Base-by-base conservation (phyloP, 2,329 filamentous ascomycete species). In the Stromatinia cepivora region DNA sequence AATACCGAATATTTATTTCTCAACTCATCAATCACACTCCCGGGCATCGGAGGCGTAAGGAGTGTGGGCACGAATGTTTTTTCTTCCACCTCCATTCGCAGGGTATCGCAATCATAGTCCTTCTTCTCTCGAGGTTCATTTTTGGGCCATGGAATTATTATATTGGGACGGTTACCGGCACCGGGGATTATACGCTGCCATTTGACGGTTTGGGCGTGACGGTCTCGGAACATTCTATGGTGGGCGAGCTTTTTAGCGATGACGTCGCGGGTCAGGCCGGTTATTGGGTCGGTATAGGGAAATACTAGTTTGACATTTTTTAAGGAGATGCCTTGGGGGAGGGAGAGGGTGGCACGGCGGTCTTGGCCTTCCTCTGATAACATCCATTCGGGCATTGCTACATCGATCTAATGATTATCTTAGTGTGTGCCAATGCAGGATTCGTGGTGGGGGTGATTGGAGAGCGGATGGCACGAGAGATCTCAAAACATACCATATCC, bases 1-100 rank as follows among this genome's bases (percentile, higher is more conserved):
- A 94, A 95, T 76, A 86, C 88, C 75, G 90, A 92, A 85, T 90
- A 97, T 78, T 89, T 90, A 83, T 91, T 90, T 78, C 93, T 86
- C 78, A 98, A 84, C 83, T 98, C 94, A 79, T 97, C 89, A 73
- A 97, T 85, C 50, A 97, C 86, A n/a, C 81, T 82, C 42, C 84
- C 81, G 7, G 94, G 93, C 85, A 97, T 92, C 20, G 94, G 94
- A 36, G 91, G 86, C 22, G 86, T 83, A 39, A 93, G 83, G 34
- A 98, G 84, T 48, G 88, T 91, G n/a, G 94, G 93, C 67, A 90
- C 84, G 78, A 92, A 97, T 1, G 91, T 92, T 76, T 83, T 84
- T 72, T 88, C 85, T 77, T 97, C 92, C 70, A 93, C 91, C 68
- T 90, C 86, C 78, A 90, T 87, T 73, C 92, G 90, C 58, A 88